Conservation (phyloP, 768 basidiomycete genomes). For the Hericium coralloides region DNA sequence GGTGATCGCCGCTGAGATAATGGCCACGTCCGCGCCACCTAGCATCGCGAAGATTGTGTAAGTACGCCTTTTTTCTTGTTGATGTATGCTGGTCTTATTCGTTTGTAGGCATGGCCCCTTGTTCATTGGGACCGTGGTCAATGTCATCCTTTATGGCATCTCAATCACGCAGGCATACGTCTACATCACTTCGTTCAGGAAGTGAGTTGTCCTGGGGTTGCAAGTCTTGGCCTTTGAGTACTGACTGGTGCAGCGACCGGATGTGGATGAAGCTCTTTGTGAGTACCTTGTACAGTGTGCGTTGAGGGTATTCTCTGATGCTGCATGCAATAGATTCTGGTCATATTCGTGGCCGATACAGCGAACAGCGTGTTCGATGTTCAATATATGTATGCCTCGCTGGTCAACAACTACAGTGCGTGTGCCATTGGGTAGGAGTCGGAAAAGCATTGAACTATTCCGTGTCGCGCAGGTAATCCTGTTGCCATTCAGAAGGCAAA, state of each 20-base stretch:
- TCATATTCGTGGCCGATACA: constrained; percentile 5
- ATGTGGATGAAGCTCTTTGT: constrained; percentile 8
- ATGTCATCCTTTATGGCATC: constrained; percentile 7
- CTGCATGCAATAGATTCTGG: background rate
- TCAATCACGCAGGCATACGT: constrained; percentile 7
- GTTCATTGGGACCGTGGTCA: constrained; percentile 6
- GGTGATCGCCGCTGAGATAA: too few relatives aligned
- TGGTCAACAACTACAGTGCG: constrained; percentile 4
- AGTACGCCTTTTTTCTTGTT: background rate
- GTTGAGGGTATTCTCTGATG: too few relatives aligned
- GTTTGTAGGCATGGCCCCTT: constrained; percentile 6
- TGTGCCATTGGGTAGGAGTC: background rate
- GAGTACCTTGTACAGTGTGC: too few relatives aligned
- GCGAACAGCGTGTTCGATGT: constrained; percentile 5
- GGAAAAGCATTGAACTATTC: background rate
- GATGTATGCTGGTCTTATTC: background rate
- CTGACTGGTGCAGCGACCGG: background rate
- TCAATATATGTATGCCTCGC: constrained; percentile 1
- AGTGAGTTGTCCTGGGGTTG: background rate
- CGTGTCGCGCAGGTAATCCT: background rate
- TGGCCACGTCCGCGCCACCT: too few relatives aligned
- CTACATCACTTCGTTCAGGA: constrained; percentile 2
- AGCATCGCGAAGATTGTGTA: background rate
- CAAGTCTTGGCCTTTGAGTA: too few relatives aligned
- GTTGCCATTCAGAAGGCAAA: background rate